Evolutionary conservation across 345 rosid species (phyloP).

Genomic region (Eucalyptus cloeziana): DNA sequence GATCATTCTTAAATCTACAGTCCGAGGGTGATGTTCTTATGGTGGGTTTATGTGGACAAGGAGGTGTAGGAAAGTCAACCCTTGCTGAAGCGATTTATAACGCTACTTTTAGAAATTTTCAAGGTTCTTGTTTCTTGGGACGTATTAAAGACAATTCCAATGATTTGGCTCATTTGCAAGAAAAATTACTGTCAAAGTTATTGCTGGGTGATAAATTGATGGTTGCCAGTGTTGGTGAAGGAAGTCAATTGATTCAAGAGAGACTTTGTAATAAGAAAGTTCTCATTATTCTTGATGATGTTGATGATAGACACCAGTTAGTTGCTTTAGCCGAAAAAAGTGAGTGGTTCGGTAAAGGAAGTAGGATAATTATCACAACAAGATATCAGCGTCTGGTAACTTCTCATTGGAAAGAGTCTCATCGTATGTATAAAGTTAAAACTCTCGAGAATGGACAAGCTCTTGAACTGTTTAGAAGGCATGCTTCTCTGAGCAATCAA

Average conservation of each 20-base stretch:
- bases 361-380: neutral
- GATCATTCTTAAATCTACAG: neutral
- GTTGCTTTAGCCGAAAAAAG: neutral
- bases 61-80: conserved; percentile 43
- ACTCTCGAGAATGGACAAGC: neutral
- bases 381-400: neutral
- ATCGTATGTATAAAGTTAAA: neutral
- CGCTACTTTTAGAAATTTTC: neutral
- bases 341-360: neutral
- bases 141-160: conserved; percentile 9
- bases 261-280: neutral
- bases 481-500: neutral
- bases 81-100: conserved; percentile 14
- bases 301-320: neutral
- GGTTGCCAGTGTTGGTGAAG: neutral
- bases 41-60: conserved; percentile 33
- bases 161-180: rapidly evolving
- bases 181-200: rapidly evolving
- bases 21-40: neutral
- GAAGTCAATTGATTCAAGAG: neutral
- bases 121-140: conserved; percentile 6
- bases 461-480: neutral
- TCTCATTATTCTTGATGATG: conserved; percentile 8
- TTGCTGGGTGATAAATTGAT: rapidly evolving
- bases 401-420: neutral